phyloP scores from a whole-genome alignment of 495 filamentous ascomycete species.

The Zalerion maritima region DNA sequence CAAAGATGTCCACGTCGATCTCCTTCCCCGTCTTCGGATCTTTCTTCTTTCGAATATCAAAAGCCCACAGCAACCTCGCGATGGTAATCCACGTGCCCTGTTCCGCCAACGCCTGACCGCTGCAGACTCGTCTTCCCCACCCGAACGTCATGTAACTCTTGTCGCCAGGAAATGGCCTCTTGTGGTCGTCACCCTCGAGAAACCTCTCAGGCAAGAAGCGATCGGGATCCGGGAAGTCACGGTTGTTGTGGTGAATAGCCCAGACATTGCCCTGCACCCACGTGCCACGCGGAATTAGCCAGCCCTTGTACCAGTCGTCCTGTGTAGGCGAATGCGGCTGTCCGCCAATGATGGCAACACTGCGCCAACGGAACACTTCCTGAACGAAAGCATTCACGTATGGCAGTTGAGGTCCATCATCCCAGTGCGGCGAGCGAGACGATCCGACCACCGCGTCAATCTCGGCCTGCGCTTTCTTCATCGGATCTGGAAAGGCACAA shows the following conservation, averaged over 20 bases:
- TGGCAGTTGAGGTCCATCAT: slow-evolving; percentile 41
- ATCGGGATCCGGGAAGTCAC: slow-evolving; percentile 48
- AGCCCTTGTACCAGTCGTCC: slow-evolving; percentile 43
- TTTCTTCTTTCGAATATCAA: slow-evolving; percentile 33
- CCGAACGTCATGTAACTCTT: slow-evolving; percentile 51
- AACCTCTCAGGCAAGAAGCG: slow-evolving; percentile 38
- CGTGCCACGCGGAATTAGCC: slow-evolving; percentile 36
- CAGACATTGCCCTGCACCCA: slow-evolving; percentile 49
- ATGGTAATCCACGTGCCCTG: slow-evolving; percentile 42
- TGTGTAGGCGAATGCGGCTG: slow-evolving; percentile 47
- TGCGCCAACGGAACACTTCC: slow-evolving; percentile 49
- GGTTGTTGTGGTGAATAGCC: slow-evolving; percentile 50
- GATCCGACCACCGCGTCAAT: slow-evolving; percentile 43
- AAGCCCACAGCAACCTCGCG: slow-evolving; percentile 40
- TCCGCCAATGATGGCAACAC: slow-evolving; percentile 47
- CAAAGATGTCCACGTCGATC: slow-evolving; percentile 39
- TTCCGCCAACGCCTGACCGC: slow-evolving; percentile 43
- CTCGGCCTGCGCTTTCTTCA: slow-evolving; percentile 35
- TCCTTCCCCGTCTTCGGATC: slow-evolving; percentile 33
- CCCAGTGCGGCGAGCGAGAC: slow-evolving; percentile 38
- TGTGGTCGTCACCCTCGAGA: slow-evolving; percentile 29
- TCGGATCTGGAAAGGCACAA: slow-evolving; percentile 35
- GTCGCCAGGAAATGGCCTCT: slow-evolving; percentile 41
- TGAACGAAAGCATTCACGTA: slow-evolving; percentile 47
- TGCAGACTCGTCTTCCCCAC: slow-evolving; percentile 45